Base-by-base conservation (phyloP, 306 rosid genomes). In the Sicyos baderoa region DNA sequence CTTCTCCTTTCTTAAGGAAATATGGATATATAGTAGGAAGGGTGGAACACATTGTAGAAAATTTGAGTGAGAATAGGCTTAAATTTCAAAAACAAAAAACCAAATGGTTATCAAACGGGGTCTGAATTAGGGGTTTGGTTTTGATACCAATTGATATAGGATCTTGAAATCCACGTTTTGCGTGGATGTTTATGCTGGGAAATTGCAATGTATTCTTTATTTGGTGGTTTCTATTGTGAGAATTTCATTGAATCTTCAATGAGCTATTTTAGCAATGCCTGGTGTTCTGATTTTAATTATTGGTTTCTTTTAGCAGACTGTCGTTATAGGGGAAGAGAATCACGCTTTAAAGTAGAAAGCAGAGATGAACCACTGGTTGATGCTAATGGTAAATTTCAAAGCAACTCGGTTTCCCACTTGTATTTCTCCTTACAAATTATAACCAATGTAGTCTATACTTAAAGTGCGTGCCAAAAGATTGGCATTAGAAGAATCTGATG, bases 361-460 rank as follows among this genome's bases (percentile, higher is more conserved):
- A 83, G 70, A 49, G 80, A 76, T n/a, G 82, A 64, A 59, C 32
- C 63, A 51, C 71, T 3, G 62, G 71, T 68, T 55, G 85, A 78
- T 68, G 73, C 50, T 45, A 54, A 58, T 61, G 89, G 89, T 85
- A 78, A 77, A 49, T 23, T 64, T 74, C 50, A 7, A 22, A 70
- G 54, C 27, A 16, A 63, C 52, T 68, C n/a, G 14, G 44, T 25
- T 25, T 27, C n/a, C n/a, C 56, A 48, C 10, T 70, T 17, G 56
- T 52, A 18, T 19, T 79, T 68, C 29, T 72, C 23, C 22, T 42
- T 57, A 22, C 16, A 10, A 40, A 1, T 61, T 63, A 14, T n/a
- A 14, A 17, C 40, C 5, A 11, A 47, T 48, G 50, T 21, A 32
- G 5, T 5, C 14, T 32, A 9, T 68, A 14, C 70, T 13, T 65